Evolutionary conservation across 305 asterid species (phyloP).

Genomic region (Salvia sclarea): DNA sequence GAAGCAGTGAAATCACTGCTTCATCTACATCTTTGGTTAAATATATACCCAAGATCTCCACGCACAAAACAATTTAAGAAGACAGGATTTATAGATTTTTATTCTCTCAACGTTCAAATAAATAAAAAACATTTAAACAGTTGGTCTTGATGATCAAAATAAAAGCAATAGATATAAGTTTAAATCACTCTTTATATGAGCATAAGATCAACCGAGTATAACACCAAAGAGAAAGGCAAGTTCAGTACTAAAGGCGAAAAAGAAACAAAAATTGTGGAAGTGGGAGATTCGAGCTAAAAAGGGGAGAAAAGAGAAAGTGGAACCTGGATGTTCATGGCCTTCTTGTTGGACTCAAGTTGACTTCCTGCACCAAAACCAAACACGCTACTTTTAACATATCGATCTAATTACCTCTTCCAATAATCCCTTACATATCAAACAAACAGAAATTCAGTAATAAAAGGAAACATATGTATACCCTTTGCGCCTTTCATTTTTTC

Average conservation of each 20-base stretch:
- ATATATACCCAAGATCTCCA: not conserved
- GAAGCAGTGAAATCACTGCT: not conserved
- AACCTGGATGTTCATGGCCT: slow-evolving; percentile 87
- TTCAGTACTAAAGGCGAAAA: no score
- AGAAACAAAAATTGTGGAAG: not conserved
- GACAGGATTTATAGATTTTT: not conserved
- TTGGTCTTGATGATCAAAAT: not conserved
- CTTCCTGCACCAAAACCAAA: slow-evolving; percentile 54
- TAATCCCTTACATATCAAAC: not conserved
- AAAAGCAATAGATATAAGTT: not conserved
- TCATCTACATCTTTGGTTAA: not conserved
- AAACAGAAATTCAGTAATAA: not conserved
- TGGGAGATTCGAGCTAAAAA: not conserved
- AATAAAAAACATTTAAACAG: not conserved
- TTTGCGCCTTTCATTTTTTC: slow-evolving; percentile 68
- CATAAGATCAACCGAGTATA: not conserved
- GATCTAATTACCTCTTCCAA: not conserved
- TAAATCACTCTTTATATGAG: not conserved
- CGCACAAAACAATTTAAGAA: not conserved
- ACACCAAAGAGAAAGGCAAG: not conserved
- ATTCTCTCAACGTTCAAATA: no score
- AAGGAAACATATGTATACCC: slow-evolving; percentile 38
- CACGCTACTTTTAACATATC: slow-evolving; percentile 23
- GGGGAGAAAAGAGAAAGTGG: not conserved
- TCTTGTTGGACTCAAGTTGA: slow-evolving; percentile 81